Evolutionary conservation across 2,329 filamentous ascomycete genomes (phyloP).

Genomic region (Raffaelea albimanens): DNA sequence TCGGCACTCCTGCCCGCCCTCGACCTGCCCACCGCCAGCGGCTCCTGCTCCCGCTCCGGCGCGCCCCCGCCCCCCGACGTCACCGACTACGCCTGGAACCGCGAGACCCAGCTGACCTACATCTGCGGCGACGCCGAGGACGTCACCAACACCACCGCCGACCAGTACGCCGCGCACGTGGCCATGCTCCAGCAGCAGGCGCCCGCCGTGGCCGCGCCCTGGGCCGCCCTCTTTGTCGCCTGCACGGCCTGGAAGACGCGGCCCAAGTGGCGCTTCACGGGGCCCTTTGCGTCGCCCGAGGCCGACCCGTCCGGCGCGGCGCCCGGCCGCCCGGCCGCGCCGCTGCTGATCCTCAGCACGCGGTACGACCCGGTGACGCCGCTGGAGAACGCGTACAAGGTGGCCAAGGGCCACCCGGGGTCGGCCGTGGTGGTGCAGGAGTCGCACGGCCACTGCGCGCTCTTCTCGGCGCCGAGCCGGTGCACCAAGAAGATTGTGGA

Average conservation of each 20-base stretch:
- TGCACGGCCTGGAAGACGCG: slow-evolving; percentile 17
- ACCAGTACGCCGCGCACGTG: slow-evolving; percentile 22
- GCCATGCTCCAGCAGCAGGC: no score
- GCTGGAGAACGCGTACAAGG: slow-evolving; percentile 32
- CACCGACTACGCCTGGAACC: no score
- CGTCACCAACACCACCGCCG: slow-evolving; percentile 20
- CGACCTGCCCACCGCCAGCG: no score
- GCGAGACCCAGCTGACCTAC: no score
- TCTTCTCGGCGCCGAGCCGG: slow-evolving; percentile 20
- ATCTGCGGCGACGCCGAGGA: slow-evolving; percentile 21
- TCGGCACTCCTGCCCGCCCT: no score
- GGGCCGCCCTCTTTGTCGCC: slow-evolving; percentile 18
- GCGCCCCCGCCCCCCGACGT: no score
- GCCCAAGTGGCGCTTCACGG: slow-evolving; percentile 17
- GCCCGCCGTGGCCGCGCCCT: slow-evolving; percentile 13
- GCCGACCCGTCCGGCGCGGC: slow-evolving; percentile 15
- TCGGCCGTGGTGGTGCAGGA: slow-evolving; percentile 28
- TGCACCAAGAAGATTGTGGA: slow-evolving; percentile 25
- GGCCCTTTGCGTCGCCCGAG: slow-evolving; percentile 17
- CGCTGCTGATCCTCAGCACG: slow-evolving; percentile 48
- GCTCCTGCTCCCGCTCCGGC: no score
- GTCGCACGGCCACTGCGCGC: slow-evolving; percentile 25
- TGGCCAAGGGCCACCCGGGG: slow-evolving; percentile 26
- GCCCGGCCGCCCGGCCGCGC: slow-evolving; percentile 30
- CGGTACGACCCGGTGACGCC: slow-evolving; percentile 52